Percentiles rank a stretch among this genome's conserved stretches.
Evolutionary conservation across 768 basidiomycete species (phyloP).

Genomic region (Gloeostereum incarnatum): DNA sequence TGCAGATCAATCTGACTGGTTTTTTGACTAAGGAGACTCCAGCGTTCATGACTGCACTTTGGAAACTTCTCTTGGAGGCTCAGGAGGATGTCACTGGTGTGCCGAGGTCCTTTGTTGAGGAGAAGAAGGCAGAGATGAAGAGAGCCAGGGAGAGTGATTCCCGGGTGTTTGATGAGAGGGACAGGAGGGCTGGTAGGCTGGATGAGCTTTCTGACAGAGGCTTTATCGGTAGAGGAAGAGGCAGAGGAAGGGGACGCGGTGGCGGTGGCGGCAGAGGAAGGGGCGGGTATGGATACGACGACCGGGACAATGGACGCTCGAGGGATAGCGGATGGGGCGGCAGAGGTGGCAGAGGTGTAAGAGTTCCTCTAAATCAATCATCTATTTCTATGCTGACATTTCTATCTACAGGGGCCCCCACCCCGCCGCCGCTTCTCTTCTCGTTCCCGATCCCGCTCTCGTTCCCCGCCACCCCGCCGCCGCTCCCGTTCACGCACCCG

Average conservation of each 20-base stretch:
- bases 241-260: slow-evolving; percentile 52
- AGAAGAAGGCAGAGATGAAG: slow-evolving; percentile 90
- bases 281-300: slow-evolving; percentile 34
- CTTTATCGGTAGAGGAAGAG: slow-evolving; percentile 34
- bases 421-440: slow-evolving; percentile 32
- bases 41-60: slow-evolving; percentile 79
- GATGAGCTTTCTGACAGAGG: slow-evolving; percentile 65
- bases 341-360: slow-evolving; percentile 39
- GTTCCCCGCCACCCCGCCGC: slow-evolving; percentile 25
- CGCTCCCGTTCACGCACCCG: slow-evolving; percentile 35
- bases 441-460: slow-evolving; percentile 24
- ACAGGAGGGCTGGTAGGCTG: slow-evolving; percentile 55
- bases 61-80: slow-evolving; percentile 90
- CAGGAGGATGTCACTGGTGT: slow-evolving; percentile 85
- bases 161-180: slow-evolving; percentile 60
- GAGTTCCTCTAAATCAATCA: slow-evolving; percentile 8
- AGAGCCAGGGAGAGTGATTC: slow-evolving; percentile 53
- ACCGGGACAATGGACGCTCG: slow-evolving; percentile 33
- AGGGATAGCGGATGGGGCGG: slow-evolving; percentile 53
- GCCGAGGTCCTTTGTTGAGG: slow-evolving; percentile 82
- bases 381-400: neutral
- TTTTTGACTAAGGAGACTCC: slow-evolving; percentile 86
- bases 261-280: slow-evolving; percentile 41
- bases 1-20: slow-evolving; percentile 91
- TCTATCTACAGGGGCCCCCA: slow-evolving; percentile 25